Conservation (phyloP, 345 rosid genomes). For the Gynandropsis gynandra region DNA sequence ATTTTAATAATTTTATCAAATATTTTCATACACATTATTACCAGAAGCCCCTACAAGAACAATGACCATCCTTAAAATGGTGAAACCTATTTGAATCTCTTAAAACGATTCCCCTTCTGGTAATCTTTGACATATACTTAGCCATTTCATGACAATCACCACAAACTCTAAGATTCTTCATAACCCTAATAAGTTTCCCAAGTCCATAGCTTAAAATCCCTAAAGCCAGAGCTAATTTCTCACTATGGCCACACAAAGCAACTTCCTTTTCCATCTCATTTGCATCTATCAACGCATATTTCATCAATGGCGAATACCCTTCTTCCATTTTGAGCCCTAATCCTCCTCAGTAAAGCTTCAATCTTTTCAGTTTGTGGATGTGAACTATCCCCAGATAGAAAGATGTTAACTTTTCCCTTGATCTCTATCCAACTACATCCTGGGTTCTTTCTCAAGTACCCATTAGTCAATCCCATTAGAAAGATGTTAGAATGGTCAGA, state of each 20-base stretch:
- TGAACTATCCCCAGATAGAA: slow-evolving; percentile 36
- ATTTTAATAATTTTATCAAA: too few species aligned
- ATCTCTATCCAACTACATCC: slow-evolving; percentile 58
- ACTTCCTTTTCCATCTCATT: slow-evolving; percentile 48
- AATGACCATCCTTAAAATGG: too few species aligned
- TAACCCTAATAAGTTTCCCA: slow-evolving; percentile 36
- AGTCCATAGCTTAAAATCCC: slow-evolving; percentile 37
- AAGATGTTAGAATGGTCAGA: slow-evolving; percentile 71
- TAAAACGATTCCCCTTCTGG: too few species aligned
- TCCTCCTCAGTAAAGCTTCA: slow-evolving; percentile 26
- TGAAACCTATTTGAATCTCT: too few species aligned
- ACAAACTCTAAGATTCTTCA: too few species aligned
- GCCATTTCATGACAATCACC: too few species aligned
- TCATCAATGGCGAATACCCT: slow-evolving; percentile 31
- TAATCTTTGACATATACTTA: too few species aligned
- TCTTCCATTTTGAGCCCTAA: slow-evolving; percentile 33
- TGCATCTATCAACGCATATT: slow-evolving; percentile 43
- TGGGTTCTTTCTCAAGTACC: slow-evolving; percentile 41
- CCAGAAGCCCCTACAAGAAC: too few species aligned
- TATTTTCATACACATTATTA: too few species aligned
- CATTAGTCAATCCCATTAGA: too few species aligned
- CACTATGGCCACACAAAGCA: slow-evolving; percentile 47
- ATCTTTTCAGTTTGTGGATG: slow-evolving; percentile 37
- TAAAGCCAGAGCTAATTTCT: slow-evolving; percentile 44
- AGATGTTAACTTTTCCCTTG: slow-evolving; percentile 38